phyloP scores from a whole-genome alignment of 768 basidiomycete genomes.

The Amyloporia xantha region DNA sequence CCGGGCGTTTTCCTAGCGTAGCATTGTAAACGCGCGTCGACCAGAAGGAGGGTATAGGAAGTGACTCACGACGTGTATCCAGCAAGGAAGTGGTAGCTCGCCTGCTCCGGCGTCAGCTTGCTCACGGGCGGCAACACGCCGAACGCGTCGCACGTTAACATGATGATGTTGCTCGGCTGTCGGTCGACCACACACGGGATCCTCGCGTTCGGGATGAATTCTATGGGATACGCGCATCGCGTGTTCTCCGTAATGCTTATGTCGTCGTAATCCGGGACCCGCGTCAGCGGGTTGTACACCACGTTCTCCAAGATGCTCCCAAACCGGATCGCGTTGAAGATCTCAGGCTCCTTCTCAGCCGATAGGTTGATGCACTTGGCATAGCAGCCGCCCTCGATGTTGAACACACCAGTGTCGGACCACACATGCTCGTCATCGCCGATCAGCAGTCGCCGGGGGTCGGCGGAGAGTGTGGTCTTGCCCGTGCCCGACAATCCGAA shows the following conservation, averaged over 20 bases:
- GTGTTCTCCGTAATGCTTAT: constrained; percentile 98
- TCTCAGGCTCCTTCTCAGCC: constrained; percentile 96
- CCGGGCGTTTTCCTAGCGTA: constrained; percentile 93
- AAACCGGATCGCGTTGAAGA: constrained; percentile 90
- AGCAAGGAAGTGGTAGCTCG: constrained; percentile 95
- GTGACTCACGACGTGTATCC: constrained; percentile 83
- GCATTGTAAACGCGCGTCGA: constrained; percentile 2
- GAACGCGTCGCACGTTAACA: constrained; percentile 97
- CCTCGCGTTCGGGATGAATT: constrained; percentile 91
- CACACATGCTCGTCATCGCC: constrained; percentile 99
- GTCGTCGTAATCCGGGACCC: constrained; percentile 92
- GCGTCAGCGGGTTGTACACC: constrained; percentile 82
- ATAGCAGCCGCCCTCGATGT: constrained; percentile 99
- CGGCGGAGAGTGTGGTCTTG: constrained; percentile 97
- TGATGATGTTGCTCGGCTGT: constrained; percentile 93
- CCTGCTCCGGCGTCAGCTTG: constrained; percentile 88
- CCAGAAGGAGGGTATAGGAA: not conserved
- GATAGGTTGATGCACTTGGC: constrained; percentile 98
- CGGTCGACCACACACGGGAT: constrained; percentile 84
- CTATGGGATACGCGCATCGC: constrained; percentile 98
- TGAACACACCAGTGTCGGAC: constrained; percentile 98
- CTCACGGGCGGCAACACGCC: constrained; percentile 96
- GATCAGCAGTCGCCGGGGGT: constrained; percentile 88
- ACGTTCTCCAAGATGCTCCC: constrained; percentile 99
- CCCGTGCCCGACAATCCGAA: constrained; percentile 98